Evolutionary conservation across 2,329 filamentous ascomycete genomes (phyloP).

Genomic region (Cladosporium sp.): DNA sequence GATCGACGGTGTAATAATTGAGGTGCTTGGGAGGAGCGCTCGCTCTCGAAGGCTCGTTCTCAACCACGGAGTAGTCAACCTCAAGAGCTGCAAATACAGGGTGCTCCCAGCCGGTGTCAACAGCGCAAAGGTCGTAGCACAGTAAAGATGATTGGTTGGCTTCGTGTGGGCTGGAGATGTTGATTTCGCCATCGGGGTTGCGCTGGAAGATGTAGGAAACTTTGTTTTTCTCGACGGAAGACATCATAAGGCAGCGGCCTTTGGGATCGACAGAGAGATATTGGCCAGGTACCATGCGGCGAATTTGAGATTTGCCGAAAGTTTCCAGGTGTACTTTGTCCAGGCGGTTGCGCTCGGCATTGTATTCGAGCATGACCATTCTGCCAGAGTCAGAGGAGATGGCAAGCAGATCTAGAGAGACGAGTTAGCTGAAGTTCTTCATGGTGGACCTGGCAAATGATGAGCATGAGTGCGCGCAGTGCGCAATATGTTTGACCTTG

Average conservation of each 20-base stretch:
- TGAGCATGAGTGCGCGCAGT: constrained; percentile 30
- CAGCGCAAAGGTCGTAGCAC: constrained; percentile 77
- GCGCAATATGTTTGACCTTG: constrained; percentile 34
- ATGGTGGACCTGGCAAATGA: constrained; percentile 28
- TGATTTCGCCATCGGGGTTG: constrained; percentile 88
- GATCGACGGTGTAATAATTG: constrained; percentile 95
- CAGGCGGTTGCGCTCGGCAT: constrained; percentile 80
- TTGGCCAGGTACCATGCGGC: constrained; percentile 89
- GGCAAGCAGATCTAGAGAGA: constrained; percentile 77
- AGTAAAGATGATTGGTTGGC: constrained; percentile 90
- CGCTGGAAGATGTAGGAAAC: constrained; percentile 97
- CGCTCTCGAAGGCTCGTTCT: constrained; percentile 77
- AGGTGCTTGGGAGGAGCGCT: constrained; percentile 77
- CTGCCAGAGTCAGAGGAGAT: constrained; percentile 93
- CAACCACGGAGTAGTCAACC: constrained; percentile 84
- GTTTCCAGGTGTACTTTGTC: constrained; percentile 90
- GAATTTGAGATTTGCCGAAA: constrained; percentile 93
- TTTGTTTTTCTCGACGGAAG: constrained; percentile 97
- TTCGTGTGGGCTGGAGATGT: constrained; percentile 94
- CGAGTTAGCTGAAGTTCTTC: constrained; percentile 6
- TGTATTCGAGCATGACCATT: constrained; percentile 89
- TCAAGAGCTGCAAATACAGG: constrained; percentile 94
- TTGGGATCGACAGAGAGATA: constrained; percentile 95
- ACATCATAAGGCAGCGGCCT: constrained; percentile 88
- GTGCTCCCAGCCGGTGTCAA: constrained; percentile 96